These are phyloP conservation scores for Ustilago tritici DNA, from an alignment of 1,284 basidiomycete genomes.

Conservation along the genomic window DNA sequence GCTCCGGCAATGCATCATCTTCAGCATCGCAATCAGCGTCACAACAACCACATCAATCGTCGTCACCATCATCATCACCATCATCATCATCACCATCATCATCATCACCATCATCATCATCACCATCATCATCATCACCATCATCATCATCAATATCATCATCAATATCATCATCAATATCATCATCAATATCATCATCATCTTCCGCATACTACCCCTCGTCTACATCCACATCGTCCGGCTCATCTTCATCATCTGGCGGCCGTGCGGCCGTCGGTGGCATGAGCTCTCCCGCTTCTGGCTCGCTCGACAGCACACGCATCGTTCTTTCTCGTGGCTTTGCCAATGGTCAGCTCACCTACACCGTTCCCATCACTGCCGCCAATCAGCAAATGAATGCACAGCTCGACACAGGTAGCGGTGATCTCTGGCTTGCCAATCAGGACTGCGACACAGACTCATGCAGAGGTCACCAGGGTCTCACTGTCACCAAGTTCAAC, in stretches of 20 bases:
- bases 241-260: conserved; percentile 2
- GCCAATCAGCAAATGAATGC: conserved; percentile 51
- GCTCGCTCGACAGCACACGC: conserved; percentile 48
- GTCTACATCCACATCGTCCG: neutral
- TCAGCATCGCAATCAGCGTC: conserved; percentile 11
- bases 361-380: conserved; percentile 52
- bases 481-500: conserved; percentile 43
- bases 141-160: conserved; percentile 11
- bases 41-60: neutral
- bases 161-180: conserved; percentile 5
- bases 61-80: conserved; percentile 11
- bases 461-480: conserved; percentile 42
- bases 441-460: conserved; percentile 50
- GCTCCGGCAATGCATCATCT: conserved; percentile 10
- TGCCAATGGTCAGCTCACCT: conserved; percentile 55
- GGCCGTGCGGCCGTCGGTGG: conserved; percentile 2
- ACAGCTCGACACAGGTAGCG: conserved; percentile 62
- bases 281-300: conserved; percentile 37
- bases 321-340: conserved; percentile 52
- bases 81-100: conserved; percentile 15
- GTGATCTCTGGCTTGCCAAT: conserved; percentile 60
- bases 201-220: neutral
- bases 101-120: neutral
- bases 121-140: conserved; percentile 2
- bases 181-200: conserved; percentile 6